Base-by-base conservation (phyloP, 1,284 basidiomycete species). In the Pascua sp. region DNA sequence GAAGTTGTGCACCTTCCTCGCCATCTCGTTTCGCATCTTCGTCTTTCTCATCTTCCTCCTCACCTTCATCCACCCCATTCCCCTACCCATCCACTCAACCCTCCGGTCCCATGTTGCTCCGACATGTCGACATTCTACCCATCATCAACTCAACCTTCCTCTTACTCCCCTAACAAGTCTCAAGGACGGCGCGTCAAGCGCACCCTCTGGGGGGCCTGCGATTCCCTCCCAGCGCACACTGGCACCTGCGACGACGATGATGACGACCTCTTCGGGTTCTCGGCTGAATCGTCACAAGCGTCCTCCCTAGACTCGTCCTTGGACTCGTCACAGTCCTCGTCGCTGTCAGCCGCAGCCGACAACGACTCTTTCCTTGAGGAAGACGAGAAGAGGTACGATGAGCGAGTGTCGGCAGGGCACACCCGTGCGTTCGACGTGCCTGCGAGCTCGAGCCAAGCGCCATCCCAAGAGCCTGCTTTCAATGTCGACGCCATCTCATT, bases 401-500 rank as follows among this genome's bases (percentile, higher is more conserved):
- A 7, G 7, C 48, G 13, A 15, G 5, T 5, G 15, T 40, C 51
- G 24, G 40, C 43, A 11, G 37, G 36, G 17, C 24, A 16, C 38
- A n/a, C 43, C 8, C 17, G 36, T 11, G 48, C 7, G 8, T 40
- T 15, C 44, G 38, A 38, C 8, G 13, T 18, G 36, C 45, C 48
- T 16, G 52, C 24, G 24, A 7, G 24, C 24, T 32, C 4, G 24
- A 32, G 24, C 24, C 24, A 32, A 40, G 40, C 40, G 8, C n/a
- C 49, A 11, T 51, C 49, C 24, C 24, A 32, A 32, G 15, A 37
- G 24, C 12, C 42, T n/a, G 5, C 24, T 9, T 42, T 52, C 5
- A 45, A 57, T 46, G 49, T 53, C 13, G 24, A 47, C 37, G 55
- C 48, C 8, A n/a, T 48, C 16, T 42, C 15, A 13, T 17, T 41